Percentiles rank a stretch among this genome's conserved stretches.
phyloP scores from a whole-genome alignment of 177 flowering plant genomes.

The Vitis hybrid region DNA sequence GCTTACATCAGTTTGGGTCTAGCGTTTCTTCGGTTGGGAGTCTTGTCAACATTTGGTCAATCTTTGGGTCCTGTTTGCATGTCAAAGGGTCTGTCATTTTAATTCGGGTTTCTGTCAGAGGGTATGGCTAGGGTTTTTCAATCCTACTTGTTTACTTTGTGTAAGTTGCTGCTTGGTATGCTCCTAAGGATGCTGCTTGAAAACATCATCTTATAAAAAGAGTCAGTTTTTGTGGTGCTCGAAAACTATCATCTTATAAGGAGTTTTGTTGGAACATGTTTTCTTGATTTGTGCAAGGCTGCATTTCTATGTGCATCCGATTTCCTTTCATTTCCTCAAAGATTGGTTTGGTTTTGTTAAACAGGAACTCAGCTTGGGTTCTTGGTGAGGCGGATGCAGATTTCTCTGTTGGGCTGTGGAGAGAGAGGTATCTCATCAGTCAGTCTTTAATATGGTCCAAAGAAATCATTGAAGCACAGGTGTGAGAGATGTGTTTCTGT shows the following conservation, averaged over 20 bases:
- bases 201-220: not conserved
- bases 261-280: conserved; percentile 5
- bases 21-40: conserved; percentile 7
- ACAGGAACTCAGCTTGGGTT: no score
- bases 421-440: no score
- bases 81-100: conserved; percentile 11
- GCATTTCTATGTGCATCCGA: not conserved
- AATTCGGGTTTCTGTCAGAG: conserved; percentile 6
- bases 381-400: no score
- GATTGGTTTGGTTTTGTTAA: not conserved
- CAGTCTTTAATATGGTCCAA: no score
- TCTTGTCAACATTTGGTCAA: conserved; percentile 13
- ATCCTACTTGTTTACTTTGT: not conserved
- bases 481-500: no score
- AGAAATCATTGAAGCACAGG: no score
- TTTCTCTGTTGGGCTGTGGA: no score
- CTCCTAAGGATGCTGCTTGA: not conserved
- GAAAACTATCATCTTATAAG: not conserved
- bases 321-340: no score
- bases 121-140: not conserved
- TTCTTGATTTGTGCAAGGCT: conserved; percentile 7
- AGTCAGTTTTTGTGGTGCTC: not conserved
- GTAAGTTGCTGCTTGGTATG: conserved; percentile 5
- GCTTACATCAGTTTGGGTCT: conserved; percentile 14
- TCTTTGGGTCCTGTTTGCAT: conserved; percentile 16